Base-by-base conservation (phyloP, 805 yeast genomes). In the Myxozyma kluyveri region DNA sequence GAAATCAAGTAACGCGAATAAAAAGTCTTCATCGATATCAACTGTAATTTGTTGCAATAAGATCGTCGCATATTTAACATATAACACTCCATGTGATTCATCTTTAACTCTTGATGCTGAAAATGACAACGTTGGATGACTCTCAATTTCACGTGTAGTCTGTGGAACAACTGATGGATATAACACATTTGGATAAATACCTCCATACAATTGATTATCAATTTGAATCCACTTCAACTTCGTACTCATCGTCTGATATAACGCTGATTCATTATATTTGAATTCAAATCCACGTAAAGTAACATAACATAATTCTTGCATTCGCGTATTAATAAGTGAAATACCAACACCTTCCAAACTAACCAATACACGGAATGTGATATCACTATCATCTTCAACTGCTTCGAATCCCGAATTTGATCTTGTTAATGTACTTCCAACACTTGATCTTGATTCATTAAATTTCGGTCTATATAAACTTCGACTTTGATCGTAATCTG, bases 201-300 rank as follows among this genome's bases (percentile, higher is more conserved):
- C 86, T 2, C 96, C 96, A 63, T 82, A 88, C 43, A 91, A 70
- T 65, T 89, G 96, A 63, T 93, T 91, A 67, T 93, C 99, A 43
- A 91, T 75, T 68, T 93, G 99, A 29, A 93, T 72, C 99, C 99
- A 95, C 65, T 91, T 90, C 62, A 90, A 69, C 64, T 88, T 89
- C 70, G 83, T 71, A 57, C 90, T 81, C 40, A 87, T 62, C 17
- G 87, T 87, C 65, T 89, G 95, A 61, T 86, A 88, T 19, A 88
- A 69, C 31, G 88, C 93, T 0, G 96, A 85, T 57, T 88, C 91
- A 62, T 84, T 86, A 67, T 84, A 88, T 41, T 85, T 75, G 18
- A 90, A 54, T 63, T 89, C 96, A 49, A 89, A 65, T 1, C 97
- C 97, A 47, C 88, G 75, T 23, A 87, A 71, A 0, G 90, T 86